A percentile compares a stretch with the other conserved stretches of the same genome.
Evolutionary conservation across 2,329 filamentous ascomycete genomes (phyloP).

Genomic region (Ophiosphaerella herpotricha): DNA sequence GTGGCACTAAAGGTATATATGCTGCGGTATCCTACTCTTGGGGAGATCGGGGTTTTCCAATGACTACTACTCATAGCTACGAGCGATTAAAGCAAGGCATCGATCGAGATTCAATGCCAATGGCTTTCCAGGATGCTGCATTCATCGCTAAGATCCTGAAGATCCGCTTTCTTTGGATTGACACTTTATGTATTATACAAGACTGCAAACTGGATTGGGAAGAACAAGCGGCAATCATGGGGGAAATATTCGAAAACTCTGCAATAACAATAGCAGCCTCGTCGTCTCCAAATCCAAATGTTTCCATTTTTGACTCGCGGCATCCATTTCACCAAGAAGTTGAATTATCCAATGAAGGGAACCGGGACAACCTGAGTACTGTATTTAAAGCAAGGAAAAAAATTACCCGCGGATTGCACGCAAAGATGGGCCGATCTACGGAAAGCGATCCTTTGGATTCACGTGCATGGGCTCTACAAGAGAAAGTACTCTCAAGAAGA

Average conservation of each 20-base stretch:
- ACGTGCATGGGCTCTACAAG: constrained; percentile 4
- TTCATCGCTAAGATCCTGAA: background rate
- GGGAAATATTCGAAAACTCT: constrained; percentile 1
- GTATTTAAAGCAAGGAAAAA: constrained; percentile 7
- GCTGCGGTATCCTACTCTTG: background rate
- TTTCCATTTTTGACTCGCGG: background rate
- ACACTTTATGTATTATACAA: background rate
- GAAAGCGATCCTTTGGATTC: constrained; percentile 1
- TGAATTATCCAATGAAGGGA: background rate
- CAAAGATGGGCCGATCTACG: constrained; percentile 1
- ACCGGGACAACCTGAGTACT: background rate
- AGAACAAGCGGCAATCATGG: constrained; percentile 5
- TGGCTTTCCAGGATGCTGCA: background rate
- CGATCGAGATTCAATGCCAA: background rate
- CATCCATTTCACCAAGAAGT: background rate
- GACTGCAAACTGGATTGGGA: background rate
- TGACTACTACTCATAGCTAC: background rate
- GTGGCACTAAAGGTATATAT: background rate
- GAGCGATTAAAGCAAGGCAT: background rate
- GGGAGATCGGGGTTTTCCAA: background rate
- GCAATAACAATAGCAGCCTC: constrained; percentile 5
- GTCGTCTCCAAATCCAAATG: background rate
- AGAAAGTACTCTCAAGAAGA: constrained; percentile 3
- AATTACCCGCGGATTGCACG: constrained; percentile 1
- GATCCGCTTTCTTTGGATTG: background rate